Base-by-base conservation (phyloP, 306 rosid genomes). In the Senna tora region DNA sequence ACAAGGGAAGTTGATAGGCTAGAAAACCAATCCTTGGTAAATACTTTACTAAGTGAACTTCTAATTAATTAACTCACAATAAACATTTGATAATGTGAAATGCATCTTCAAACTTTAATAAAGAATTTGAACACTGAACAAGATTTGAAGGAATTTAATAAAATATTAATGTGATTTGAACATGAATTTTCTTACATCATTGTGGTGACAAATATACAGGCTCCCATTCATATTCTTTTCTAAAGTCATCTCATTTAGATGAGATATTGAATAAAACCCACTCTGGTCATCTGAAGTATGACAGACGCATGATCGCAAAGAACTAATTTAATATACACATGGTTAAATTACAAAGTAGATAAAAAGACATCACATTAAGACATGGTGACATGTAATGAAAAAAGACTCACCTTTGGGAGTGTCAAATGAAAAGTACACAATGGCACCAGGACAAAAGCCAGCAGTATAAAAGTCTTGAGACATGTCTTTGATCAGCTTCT, bases 391-490 rank as follows among this genome's bases (percentile, higher is more conserved):
- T 33, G 20, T 12, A 38, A 53, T 13, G 50, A 15, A 67, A 53
- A 19, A 52, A 5, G 33, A 73, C 89, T 60, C 60, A 89, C 99
- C 97, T 78, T 78, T 82, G 15, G 88, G 86, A 69, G 71, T 65
- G 80, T 82, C 79, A 41, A 86, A 87, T 8, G 96, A 74, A 60
- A 95, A 95, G 76, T 95, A 91, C 50, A 95, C 88, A 16, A 95
- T 84, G 47, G 97, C 99, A 42, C 97, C 97, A 2, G 99, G 99
- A 71, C 85, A 80, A 83, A 91, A 95, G 32, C 96, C 97, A 71
- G 89, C 89, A 54, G 75, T 59, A 77, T 82, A 86, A 43, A 91
- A 95, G 75, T 95, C 97, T 65, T 79, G 96, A 5, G 96, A 72
- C 80, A 69, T 46, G 71, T 89, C 90, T 70, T 84, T 86, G 68